Percentiles rank a stretch among this genome's conserved stretches.
phyloP scores from a whole-genome alignment of 1,284 basidiomycete species.

The Ustilago xerochloae region DNA sequence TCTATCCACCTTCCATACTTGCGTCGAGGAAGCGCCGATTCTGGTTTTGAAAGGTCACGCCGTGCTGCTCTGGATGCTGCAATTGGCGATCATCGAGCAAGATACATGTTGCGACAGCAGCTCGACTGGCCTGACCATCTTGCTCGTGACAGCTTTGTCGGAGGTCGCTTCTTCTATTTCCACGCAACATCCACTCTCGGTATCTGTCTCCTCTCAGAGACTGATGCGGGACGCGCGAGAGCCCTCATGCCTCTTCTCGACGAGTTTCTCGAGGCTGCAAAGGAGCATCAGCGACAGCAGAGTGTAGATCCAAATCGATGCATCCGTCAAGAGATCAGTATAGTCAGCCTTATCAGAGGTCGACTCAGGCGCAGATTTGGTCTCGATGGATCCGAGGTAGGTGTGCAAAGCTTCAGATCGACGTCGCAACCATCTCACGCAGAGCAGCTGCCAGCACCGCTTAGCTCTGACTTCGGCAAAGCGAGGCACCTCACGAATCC shows the following conservation, averaged over 20 bases:
- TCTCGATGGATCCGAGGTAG: background rate
- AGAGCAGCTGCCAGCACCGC: too few species aligned
- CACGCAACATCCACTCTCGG: conserved; percentile 28
- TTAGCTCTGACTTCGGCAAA: too few species aligned
- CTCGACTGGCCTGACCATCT: conserved; percentile 19
- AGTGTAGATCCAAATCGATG: conserved; percentile 28
- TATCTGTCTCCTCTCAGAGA: conserved; percentile 23
- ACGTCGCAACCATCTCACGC: background rate
- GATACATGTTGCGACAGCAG: background rate
- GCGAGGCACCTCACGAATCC: too few species aligned
- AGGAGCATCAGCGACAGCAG: conserved; percentile 13
- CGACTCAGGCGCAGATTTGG: conserved; percentile 19
- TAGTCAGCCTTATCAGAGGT: conserved; percentile 22
- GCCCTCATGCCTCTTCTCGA: conserved; percentile 9
- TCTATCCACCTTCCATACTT: conserved; percentile 21
- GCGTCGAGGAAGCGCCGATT: conserved; percentile 15
- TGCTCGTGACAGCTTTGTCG: conserved; percentile 20
- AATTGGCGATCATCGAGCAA: conserved; percentile 4
- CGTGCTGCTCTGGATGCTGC: conserved; percentile 17
- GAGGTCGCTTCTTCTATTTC: conserved; percentile 30
- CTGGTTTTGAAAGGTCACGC: conserved; percentile 15
- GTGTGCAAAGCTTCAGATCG: background rate
- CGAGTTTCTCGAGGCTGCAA: conserved; percentile 14
- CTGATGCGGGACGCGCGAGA: background rate
- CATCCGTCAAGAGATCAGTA: conserved; percentile 28